Base-by-base conservation (phyloP, 805 yeast genomes). In the Pichia manshurica region DNA sequence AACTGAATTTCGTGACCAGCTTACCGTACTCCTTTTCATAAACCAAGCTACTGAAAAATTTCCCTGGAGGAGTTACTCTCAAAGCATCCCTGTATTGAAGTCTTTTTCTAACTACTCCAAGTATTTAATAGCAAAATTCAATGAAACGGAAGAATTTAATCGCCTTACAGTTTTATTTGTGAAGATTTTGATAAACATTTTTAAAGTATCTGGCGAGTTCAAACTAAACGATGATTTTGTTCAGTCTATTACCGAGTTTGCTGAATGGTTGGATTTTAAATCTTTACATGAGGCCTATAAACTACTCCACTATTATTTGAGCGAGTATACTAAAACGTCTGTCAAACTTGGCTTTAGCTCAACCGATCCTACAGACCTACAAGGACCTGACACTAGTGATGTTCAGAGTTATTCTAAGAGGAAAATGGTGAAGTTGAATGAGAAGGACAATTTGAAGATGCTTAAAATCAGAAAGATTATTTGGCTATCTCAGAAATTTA, bases 401-500 rank as follows among this genome's bases (percentile, higher is more conserved):
- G 6, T 13, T 8, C 8, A 7, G 20, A 17, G 9, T n/a, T 15
- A 6, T 33, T 33, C 20, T 23, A 22, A 39, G 16, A 41, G 22
- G 17, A 41, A 41, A 31, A 16, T 9, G 9, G 22, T 31, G 16
- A 40, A 32, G 21, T 34, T 6, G 19, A 35, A 32, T 17, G 46
- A 39, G 8, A 50, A 44, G 31, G 52, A 51, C 5, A 49, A 40
- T 39, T 16, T 29, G 5, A 63, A 57, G 34, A 29, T 55, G 7
- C 39, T 62, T 8, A 54, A 56, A 39, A 37, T 64, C 36, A 61
- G 59, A 42, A 64, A 65, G 37, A 53, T 62, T 10, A 42, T 65
- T 8, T 66, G 69, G 69, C 46, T 66, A 16, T 56, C 60, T 15
- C 62, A 64, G 21, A 63, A 62, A 32, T 46, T 62, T 12, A 54